These are phyloP conservation scores for Xylariaceae sp. DNA, from an alignment of 2,329 filamentous ascomycete species.

Conservation along the genomic window DNA sequence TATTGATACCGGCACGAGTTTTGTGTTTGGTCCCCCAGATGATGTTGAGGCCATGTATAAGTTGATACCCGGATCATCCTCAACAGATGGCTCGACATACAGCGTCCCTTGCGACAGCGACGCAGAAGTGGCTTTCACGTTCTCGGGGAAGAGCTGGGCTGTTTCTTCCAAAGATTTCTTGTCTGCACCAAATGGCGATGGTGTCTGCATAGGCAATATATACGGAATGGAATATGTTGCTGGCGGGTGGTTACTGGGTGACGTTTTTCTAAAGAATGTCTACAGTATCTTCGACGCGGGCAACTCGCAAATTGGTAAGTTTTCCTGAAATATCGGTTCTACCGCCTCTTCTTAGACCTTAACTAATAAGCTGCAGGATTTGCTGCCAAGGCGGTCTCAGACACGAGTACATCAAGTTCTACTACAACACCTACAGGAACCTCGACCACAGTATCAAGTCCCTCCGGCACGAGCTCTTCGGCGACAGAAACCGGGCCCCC, in stretches of 20 bases:
- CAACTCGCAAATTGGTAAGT: constrained; percentile 64
- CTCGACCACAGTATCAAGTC: constrained; percentile 30
- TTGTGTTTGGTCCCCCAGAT: constrained; percentile 71
- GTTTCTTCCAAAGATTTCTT: constrained; percentile 77
- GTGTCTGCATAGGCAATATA: constrained; percentile 72
- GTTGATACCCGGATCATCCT: constrained; percentile 66
- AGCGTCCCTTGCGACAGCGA: constrained; percentile 75
- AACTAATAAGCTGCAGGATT: constrained; percentile 41
- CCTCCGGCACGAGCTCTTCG: constrained; percentile 19
- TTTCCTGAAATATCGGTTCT: not conserved
- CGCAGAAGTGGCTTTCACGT: constrained; percentile 65
- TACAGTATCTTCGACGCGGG: constrained; percentile 86
- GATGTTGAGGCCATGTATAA: constrained; percentile 73
- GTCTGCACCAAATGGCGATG: constrained; percentile 49
- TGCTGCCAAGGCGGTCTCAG: constrained; percentile 41
- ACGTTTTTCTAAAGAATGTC: constrained; percentile 88
- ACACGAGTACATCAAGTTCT: constrained; percentile 11
- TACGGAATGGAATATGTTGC: constrained; percentile 73
- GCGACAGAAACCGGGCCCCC: constrained; percentile 15
- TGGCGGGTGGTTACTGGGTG: constrained; percentile 79
- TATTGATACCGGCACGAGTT: constrained; percentile 85
- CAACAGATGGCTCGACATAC: constrained; percentile 65
- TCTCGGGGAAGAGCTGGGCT: constrained; percentile 70
- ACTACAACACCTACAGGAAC: constrained; percentile 26
- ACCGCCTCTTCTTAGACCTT: not conserved